Evolutionary conservation across 1,284 basidiomycete genomes (phyloP).

Genomic region (Polyporus tsugae): DNA sequence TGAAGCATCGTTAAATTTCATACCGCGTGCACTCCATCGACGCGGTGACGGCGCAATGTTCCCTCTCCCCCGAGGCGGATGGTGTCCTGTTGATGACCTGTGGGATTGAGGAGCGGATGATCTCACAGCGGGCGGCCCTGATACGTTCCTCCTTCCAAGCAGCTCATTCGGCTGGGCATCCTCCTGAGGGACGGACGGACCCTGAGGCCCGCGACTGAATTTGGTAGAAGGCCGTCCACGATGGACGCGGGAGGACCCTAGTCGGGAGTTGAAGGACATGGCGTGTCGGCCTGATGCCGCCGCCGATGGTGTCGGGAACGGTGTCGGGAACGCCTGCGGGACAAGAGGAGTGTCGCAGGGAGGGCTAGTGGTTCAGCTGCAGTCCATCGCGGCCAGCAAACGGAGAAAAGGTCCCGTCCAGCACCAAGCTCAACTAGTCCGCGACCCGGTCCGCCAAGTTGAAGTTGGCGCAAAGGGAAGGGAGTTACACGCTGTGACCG

Average conservation of each 20-base stretch:
- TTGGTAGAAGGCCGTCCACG: conserved; percentile 15
- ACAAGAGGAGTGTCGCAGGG: background rate
- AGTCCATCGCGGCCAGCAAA: background rate
- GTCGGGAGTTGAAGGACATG: conserved; percentile 27
- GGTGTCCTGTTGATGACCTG: background rate
- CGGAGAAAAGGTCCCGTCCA: background rate
- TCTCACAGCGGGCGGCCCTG: conserved; percentile 21
- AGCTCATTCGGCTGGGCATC: conserved; percentile 30
- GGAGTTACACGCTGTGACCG: background rate
- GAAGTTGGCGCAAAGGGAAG: background rate
- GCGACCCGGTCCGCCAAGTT: too few species aligned
- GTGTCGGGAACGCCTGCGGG: background rate
- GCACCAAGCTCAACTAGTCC: too few species aligned
- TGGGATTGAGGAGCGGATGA: conserved; percentile 20
- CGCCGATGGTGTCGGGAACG: background rate
- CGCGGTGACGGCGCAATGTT: background rate
- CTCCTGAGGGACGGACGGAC: conserved; percentile 7
- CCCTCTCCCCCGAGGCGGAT: background rate
- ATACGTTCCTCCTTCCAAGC: conserved; percentile 6
- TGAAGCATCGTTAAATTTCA: background rate
- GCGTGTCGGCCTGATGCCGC: too few species aligned
- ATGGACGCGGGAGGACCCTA: conserved; percentile 11
- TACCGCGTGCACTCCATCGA: background rate
- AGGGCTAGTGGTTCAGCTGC: background rate
- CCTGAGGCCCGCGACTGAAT: conserved; percentile 4